Evolutionary conservation across 257 asterid species (phyloP).

Genomic region (Ilex asprella): DNA sequence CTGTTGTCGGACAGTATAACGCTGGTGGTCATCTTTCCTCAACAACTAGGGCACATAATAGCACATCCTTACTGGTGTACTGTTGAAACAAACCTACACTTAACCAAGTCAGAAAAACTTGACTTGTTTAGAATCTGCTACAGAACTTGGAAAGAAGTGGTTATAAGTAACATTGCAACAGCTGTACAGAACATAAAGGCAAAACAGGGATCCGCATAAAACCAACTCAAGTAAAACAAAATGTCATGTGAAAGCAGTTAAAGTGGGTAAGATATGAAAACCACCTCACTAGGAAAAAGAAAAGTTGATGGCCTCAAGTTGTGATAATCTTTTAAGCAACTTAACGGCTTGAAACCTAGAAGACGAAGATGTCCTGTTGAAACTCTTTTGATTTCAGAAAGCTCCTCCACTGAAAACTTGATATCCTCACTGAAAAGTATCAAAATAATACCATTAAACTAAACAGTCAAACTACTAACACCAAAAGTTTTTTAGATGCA

Average conservation of each 20-base stretch:
- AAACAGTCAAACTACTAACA: background rate
- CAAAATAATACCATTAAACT: constrained; percentile 1
- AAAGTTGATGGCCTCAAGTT: constrained; percentile 94
- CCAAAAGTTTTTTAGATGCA: too few relatives aligned
- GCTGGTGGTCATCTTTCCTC: too few relatives aligned
- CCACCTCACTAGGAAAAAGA: constrained; percentile 86
- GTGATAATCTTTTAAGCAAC: constrained; percentile 79
- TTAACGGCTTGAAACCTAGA: constrained; percentile 90
- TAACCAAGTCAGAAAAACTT: too few relatives aligned
- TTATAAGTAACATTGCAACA: constrained; percentile 2
- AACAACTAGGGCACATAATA: too few relatives aligned
- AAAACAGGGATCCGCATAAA: constrained; percentile 1
- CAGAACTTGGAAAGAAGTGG: background rate
- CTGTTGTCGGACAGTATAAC: too few relatives aligned
- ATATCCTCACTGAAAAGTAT: constrained; percentile 57
- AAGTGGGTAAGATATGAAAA: constrained; percentile 8
- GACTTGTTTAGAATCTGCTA: too few relatives aligned
- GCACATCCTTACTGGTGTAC: too few relatives aligned
- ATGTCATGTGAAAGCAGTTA: background rate
- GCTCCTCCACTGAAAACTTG: constrained; percentile 63
- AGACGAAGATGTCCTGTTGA: constrained; percentile 79
- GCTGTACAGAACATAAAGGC: constrained; percentile 5
- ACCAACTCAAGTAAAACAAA: constrained; percentile 6
- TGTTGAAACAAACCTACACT: constrained; percentile 3
- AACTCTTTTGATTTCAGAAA: constrained; percentile 77